These are phyloP conservation scores for Alternaria arborescens DNA, from an alignment of 2,329 filamentous ascomycete genomes.

Conservation along the genomic window DNA sequence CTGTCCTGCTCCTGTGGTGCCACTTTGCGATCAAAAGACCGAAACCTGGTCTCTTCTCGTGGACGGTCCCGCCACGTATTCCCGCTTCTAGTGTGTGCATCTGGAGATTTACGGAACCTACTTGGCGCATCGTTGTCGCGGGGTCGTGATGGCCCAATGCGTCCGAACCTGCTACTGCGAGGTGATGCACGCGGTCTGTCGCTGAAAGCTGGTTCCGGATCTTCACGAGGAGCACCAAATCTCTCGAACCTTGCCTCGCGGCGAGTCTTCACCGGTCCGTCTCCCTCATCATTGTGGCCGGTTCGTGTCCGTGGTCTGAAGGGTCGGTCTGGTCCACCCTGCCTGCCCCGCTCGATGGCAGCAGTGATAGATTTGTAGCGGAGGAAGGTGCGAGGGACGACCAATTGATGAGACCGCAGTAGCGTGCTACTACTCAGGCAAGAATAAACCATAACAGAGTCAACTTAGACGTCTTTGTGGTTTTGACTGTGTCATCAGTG, in stretches of 20 bases:
- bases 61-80: neutral
- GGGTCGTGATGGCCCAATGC: slow-evolving; percentile 11
- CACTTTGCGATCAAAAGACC: neutral
- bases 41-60: neutral
- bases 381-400: slow-evolving; percentile 26
- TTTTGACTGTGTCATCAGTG: neutral
- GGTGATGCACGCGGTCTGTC: neutral
- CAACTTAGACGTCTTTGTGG: neutral
- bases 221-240: slow-evolving; percentile 16
- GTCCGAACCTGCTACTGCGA: slow-evolving; percentile 17
- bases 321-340: slow-evolving; percentile 19
- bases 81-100: neutral
- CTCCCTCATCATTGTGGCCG: neutral
- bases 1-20: neutral
- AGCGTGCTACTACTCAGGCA: slow-evolving; percentile 26
- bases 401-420: slow-evolving; percentile 22
- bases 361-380: slow-evolving; percentile 46
- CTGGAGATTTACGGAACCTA: neutral
- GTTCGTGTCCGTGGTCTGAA: slow-evolving; percentile 19
- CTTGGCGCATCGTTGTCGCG: slow-evolving; percentile 8
- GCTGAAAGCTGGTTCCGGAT: neutral
- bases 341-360: slow-evolving; percentile 43
- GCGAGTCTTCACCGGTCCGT: slow-evolving; percentile 4
- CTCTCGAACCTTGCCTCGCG: slow-evolving; percentile 14
- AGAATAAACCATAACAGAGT: slow-evolving; percentile 33